Percentiles rank a stretch among this genome's conserved stretches.
Conservation (phyloP, 179 eudicot genomes). For the Nepenthes alata region DNA sequence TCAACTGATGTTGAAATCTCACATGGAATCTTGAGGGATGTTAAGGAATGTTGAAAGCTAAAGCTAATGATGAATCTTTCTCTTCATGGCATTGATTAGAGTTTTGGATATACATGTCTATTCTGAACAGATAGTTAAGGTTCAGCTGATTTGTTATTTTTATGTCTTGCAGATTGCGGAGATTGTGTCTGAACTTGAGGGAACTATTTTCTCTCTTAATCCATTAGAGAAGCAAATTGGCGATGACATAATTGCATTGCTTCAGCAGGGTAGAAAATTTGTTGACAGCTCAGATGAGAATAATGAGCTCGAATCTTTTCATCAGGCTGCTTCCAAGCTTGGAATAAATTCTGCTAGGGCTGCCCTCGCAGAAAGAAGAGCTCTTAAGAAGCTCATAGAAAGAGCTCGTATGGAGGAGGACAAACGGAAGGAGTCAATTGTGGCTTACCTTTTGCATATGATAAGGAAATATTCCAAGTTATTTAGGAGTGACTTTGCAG, state of each 20-base stretch:
- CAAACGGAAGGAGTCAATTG: constrained; percentile 87
- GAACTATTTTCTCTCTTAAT: constrained; percentile 61
- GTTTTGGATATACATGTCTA: too few relatives aligned
- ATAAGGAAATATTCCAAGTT: constrained; percentile 91
- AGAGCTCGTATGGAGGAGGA: constrained; percentile 84
- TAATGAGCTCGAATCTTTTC: constrained; percentile 82
- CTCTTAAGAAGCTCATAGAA: constrained; percentile 80
- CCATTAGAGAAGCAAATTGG: constrained; percentile 83
- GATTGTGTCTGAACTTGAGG: constrained; percentile 52
- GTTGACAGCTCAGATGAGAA: constrained; percentile 52
- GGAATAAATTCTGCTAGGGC: constrained; percentile 88
- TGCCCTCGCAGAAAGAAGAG: constrained; percentile 79
- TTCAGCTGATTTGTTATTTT: too few relatives aligned
- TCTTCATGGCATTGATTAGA: too few relatives aligned
- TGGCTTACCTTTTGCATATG: constrained; percentile 77
- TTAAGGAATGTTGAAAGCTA: too few relatives aligned
- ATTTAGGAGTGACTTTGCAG: constrained; percentile 80
- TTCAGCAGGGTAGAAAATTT: constrained; percentile 80
- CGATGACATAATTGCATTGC: constrained; percentile 73
- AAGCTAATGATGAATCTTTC: too few relatives aligned
- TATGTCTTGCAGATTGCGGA: constrained; percentile 43
- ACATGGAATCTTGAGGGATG: too few relatives aligned
- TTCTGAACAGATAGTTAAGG: too few relatives aligned
- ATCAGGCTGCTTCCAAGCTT: constrained; percentile 76
- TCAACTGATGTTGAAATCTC: too few relatives aligned